Conservation (phyloP, 495 filamentous ascomycete species). For the Neurospora sp. region DNA sequence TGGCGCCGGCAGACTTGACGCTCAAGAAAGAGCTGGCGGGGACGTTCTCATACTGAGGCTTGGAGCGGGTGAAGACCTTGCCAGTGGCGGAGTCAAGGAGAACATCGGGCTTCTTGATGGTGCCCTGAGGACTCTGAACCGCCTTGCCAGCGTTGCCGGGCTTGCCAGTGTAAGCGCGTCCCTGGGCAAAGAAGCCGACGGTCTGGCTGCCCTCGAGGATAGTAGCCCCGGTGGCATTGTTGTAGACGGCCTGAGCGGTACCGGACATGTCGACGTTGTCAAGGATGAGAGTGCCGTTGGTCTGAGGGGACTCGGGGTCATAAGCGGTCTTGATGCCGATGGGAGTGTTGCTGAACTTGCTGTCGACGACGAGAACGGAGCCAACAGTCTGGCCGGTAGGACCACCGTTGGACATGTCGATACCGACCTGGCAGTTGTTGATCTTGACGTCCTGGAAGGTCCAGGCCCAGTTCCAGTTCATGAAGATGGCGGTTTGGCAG, state of each 20-base stretch:
- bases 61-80: conserved; percentile 54
- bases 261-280: conserved; percentile 75
- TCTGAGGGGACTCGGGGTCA: conserved; percentile 47
- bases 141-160: conserved; percentile 30
- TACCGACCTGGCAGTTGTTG: conserved; percentile 67
- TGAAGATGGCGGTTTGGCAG: conserved; percentile 80
- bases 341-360: conserved; percentile 59
- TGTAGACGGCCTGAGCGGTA: conserved; percentile 40
- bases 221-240: conserved; percentile 45
- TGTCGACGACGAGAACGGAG: conserved; percentile 74
- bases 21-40: conserved; percentile 55
- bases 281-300: conserved; percentile 69
- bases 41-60: conserved; percentile 63
- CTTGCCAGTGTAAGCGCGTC: conserved; percentile 49
- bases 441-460: conserved; percentile 72
- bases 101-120: conserved; percentile 44
- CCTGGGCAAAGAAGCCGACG: conserved; percentile 65
- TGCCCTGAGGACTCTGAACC: conserved; percentile 40
- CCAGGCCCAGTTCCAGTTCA: conserved; percentile 97
- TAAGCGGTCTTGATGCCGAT: conserved; percentile 68
- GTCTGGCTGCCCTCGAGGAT: conserved; percentile 64
- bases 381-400: conserved; percentile 57
- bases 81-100: conserved; percentile 44
- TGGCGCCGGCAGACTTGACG: conserved; percentile 66
- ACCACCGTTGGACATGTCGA: conserved; percentile 69